Evolutionary conservation across 768 basidiomycete genomes (phyloP).

Genomic region (Exidia glandulosa): DNA sequence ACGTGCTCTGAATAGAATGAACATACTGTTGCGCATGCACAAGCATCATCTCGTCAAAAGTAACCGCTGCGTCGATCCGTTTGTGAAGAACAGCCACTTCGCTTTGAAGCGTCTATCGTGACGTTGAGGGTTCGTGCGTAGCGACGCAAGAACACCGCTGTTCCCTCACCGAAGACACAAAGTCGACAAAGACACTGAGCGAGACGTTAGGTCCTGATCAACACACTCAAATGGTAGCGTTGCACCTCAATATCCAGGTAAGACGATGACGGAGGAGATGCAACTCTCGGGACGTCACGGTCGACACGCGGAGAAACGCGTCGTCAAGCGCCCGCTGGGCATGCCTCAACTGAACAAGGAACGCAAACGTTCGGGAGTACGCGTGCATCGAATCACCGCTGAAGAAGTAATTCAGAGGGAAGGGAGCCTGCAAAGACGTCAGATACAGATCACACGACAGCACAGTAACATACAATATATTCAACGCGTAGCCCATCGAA

Average conservation of each 20-base stretch:
- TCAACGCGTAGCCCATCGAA: constrained; percentile 62
- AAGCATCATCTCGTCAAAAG: constrained; percentile 66
- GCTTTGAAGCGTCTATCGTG: constrained; percentile 35
- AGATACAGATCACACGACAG: neutral
- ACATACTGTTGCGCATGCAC: constrained; percentile 63
- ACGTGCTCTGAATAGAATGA: neutral
- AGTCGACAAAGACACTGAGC: neutral
- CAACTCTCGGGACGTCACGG: constrained; percentile 22
- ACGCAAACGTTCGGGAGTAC: constrained; percentile 59
- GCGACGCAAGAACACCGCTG: neutral
- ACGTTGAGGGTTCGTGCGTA: neutral
- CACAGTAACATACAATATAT: constrained; percentile 41
- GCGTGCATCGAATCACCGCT: constrained; percentile 40
- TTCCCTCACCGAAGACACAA: neutral
- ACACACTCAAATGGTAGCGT: neutral
- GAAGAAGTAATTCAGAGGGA: constrained; percentile 73
- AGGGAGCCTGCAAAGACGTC: constrained; percentile 29
- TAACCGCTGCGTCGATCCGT: constrained; percentile 38
- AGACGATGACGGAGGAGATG: constrained; percentile 67
- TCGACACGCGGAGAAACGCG: neutral
- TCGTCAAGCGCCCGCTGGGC: constrained; percentile 59
- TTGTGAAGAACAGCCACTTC: constrained; percentile 52
- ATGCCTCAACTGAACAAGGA: constrained; percentile 61
- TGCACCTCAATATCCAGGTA: constrained; percentile 76
- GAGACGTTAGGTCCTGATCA: neutral